A percentile compares a stretch with the other conserved stretches of the same genome.
Conservation (phyloP, 2,329 filamentous ascomycete genomes). For the Alternaria novae-zelandiae region DNA sequence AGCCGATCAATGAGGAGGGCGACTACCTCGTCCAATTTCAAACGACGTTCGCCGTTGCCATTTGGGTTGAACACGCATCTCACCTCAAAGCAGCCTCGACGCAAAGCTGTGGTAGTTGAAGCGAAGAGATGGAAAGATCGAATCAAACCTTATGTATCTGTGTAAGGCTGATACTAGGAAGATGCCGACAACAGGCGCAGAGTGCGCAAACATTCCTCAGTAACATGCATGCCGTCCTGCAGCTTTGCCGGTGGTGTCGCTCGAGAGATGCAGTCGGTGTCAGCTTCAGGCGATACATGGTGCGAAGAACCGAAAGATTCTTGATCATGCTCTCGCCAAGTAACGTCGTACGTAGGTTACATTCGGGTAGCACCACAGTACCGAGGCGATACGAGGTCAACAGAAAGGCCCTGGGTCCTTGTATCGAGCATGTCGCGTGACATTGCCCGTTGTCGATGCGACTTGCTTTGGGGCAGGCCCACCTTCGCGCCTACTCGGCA, state of each 20-base stretch:
- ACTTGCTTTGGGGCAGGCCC: background rate
- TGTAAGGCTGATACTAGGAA: background rate
- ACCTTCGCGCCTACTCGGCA: conserved; percentile 1
- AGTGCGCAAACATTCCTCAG: background rate
- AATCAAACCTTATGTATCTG: background rate
- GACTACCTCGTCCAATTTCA: background rate
- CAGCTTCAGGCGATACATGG: background rate
- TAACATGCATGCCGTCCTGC: background rate
- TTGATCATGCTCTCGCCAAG: background rate
- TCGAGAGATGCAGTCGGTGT: background rate
- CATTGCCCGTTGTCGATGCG: background rate
- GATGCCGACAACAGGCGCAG: background rate
- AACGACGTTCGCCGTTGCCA: background rate
- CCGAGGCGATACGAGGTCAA: background rate
- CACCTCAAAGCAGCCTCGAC: background rate
- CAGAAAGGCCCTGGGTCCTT: background rate
- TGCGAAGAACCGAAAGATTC: background rate
- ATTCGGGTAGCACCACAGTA: background rate
- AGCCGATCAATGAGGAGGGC: background rate
- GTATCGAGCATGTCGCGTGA: background rate
- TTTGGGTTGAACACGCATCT: background rate
- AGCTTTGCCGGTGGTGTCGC: background rate
- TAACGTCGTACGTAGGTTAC: background rate
- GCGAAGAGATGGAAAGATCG: background rate
- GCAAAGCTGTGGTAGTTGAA: background rate